Evolutionary conservation across 441 rosid species (phyloP).

Genomic region (Melastoma candidum): DNA sequence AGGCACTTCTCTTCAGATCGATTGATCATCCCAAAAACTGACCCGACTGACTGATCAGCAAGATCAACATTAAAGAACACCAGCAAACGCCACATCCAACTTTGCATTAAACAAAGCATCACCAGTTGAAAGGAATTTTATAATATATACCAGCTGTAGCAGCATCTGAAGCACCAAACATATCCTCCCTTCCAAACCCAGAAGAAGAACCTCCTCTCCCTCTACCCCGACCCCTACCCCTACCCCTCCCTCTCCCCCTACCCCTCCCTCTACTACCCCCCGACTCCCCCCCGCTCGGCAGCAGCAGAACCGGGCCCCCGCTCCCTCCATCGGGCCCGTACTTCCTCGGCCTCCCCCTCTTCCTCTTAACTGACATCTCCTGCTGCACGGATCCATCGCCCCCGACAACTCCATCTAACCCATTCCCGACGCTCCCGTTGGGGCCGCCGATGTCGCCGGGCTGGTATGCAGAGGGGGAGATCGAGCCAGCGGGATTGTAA

Average conservation of each 20-base stretch:
- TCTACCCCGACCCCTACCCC: neutral
- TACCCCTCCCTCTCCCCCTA: conserved; percentile 12
- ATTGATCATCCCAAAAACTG: too few relatives aligned
- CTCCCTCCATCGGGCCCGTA: conserved; percentile 16
- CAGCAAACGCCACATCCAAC: neutral
- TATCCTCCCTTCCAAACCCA: conserved; percentile 23
- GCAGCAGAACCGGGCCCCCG: conserved; percentile 1
- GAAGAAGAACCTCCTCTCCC: conserved; percentile 21
- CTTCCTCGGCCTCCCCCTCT: conserved; percentile 26
- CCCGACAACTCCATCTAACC: conserved; percentile 2
- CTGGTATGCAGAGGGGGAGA: neutral
- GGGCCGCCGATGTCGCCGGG: conserved; percentile 5
- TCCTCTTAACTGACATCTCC: conserved; percentile 17
- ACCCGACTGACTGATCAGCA: too few relatives aligned
- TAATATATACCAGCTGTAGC: neutral
- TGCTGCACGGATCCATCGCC: too few relatives aligned
- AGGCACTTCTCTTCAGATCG: too few relatives aligned
- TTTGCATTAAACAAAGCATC: too few relatives aligned
- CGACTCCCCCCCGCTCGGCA: conserved; percentile 2
- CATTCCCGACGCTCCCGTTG: conserved; percentile 2
- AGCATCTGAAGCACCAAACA: conserved; percentile 14
- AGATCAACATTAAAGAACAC: too few relatives aligned
- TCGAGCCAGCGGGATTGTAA: conserved; percentile 15
- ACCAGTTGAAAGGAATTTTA: neutral
- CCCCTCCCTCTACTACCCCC: neutral